Conservation (phyloP, 2,329 filamentous ascomycete species). For the Ophiognomonia clavigignenti-juglandacearum region DNA sequence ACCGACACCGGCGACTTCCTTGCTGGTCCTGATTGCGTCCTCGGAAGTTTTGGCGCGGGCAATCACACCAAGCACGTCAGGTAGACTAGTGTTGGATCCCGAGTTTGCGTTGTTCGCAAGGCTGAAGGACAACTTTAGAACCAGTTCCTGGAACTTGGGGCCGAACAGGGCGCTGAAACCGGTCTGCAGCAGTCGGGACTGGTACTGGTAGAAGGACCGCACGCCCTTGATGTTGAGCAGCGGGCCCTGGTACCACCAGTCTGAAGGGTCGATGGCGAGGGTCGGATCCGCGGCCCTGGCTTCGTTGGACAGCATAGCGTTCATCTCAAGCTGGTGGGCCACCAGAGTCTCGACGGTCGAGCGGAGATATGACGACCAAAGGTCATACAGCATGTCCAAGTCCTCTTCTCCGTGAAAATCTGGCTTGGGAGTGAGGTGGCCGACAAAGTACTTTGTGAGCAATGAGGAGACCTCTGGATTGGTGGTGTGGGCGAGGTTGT, state of each 20-base stretch:
- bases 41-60: conserved; percentile 38
- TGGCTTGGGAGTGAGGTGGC: conserved; percentile 45
- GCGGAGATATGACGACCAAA: conserved; percentile 45
- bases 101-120: conserved; percentile 35
- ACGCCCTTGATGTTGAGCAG: conserved; percentile 46
- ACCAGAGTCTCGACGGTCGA: conserved; percentile 47
- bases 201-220: conserved; percentile 47
- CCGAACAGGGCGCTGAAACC: conserved; percentile 48
- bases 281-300: conserved; percentile 22
- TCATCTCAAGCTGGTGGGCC: conserved; percentile 48
- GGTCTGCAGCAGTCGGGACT: conserved; percentile 44
- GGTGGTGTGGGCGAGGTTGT: conserved; percentile 49
- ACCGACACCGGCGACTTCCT: conserved; percentile 45
- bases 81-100: conserved; percentile 31
- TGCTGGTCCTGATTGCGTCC: conserved; percentile 40
- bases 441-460: conserved; percentile 50
- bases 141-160: conserved; percentile 46
- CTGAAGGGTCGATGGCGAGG: conserved; percentile 37
- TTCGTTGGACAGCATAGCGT: conserved; percentile 26
- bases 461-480: conserved; percentile 50
- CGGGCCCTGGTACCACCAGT: conserved; percentile 41
- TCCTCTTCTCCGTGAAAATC: conserved; percentile 39
- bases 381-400: conserved; percentile 40
- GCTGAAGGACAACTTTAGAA: conserved; percentile 46
- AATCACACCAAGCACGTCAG: conserved; percentile 39